Evolutionary conservation across 805 yeast genomes (phyloP), one percentile per base, ranked within the genome.

Genomic region (Saccharomycopsis babjevae): DNA sequence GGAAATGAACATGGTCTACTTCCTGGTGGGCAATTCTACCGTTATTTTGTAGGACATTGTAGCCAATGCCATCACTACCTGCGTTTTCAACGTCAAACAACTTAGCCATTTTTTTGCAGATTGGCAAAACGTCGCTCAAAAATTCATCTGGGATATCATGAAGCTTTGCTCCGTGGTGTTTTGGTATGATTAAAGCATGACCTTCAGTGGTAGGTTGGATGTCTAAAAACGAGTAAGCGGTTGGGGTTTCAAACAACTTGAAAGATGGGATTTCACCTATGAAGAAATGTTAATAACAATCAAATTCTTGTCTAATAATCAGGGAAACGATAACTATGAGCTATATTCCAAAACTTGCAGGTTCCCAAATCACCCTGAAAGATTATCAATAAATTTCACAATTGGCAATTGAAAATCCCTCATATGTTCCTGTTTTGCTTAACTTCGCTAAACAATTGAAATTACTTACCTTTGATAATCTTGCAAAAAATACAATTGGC

Each of bases 1-100:
- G 99, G 81, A 94, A 88, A 73, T 93, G 99, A 62, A 94, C 97
- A 72, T 93, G 99, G 67, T 88, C 94, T 61, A 94, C 98, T 60
- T 81, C 86, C 76, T 93, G 99, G 71, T 94, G 98, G 13, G 98
- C 99, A 69, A 92, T 85, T 71, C 89, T 76, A 57, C 98, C 98
- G 68, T 93, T 94, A 79, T 93, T 94, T 74, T 92, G 98, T 66
- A 93, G 77, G 22, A 93, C 72, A 71, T 93, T 93, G 79, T 93
- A 93, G 54, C 96, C 96, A 57, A 74, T 78, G 20, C 90, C 89
- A 5, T 79, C 78, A 3, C 78, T 78, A 38, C 83, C 81, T 11
- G 79, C 80, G 62, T 85, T 86, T 65, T 82, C 86, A 65, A 86
- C 78, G 3, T 81, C 86, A 64, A 89, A 76, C 5, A 88, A 87